Evolutionary conservation across 495 filamentous ascomycete species (phyloP).

Genomic region (Stereocaulon alpinum): DNA sequence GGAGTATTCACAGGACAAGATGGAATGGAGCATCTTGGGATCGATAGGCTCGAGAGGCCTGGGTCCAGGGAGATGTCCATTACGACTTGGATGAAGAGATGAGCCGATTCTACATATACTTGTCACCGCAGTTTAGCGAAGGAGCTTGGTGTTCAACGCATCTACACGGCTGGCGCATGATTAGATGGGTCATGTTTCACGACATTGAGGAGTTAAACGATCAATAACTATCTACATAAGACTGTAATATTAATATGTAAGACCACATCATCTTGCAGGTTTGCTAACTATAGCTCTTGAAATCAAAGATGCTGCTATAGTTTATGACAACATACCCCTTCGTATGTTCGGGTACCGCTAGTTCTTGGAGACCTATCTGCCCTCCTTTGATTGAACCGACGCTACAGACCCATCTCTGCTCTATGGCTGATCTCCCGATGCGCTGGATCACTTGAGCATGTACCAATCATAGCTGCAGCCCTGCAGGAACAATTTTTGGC

Average conservation of each 20-base stretch:
- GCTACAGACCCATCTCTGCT: neutral
- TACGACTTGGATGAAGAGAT: conserved; percentile 11
- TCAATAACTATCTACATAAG: neutral
- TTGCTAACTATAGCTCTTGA: neutral
- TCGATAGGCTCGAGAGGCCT: conserved; percentile 47
- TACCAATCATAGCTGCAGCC: no score
- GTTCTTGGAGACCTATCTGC: neutral
- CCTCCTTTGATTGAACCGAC: no score
- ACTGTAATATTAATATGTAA: neutral
- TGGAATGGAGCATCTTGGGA: conserved; percentile 53
- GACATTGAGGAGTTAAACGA: neutral
- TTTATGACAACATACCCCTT: neutral
- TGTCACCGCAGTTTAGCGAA: neutral
- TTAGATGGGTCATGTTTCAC: conserved; percentile 7
- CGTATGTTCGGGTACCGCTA: neutral
- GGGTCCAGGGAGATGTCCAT: conserved; percentile 30
- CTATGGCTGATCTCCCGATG: no score
- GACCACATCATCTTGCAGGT: neutral
- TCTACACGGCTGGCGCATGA: conserved; percentile 6
- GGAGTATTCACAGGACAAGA: conserved; percentile 52
- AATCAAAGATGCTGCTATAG: neutral
- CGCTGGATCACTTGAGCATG: no score
- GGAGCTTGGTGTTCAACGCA: neutral
- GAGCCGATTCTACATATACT: neutral
- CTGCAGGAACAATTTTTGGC: no score